Evolutionary conservation across 495 filamentous ascomycete species (phyloP).

Genomic region (Aspergillus mulundensis): DNA sequence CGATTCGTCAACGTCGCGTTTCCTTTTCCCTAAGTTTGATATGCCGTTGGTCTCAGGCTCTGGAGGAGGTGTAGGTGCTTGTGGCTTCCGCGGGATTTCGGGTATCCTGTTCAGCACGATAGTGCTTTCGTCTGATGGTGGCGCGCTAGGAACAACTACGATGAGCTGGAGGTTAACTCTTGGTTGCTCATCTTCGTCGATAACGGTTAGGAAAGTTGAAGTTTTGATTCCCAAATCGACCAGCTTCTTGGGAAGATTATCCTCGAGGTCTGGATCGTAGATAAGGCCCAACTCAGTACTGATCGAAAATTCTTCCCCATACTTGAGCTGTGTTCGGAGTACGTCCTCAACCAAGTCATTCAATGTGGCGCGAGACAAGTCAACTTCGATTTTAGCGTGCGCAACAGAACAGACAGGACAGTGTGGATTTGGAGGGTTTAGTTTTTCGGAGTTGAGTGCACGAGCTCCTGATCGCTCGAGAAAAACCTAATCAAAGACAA

Average conservation of each 20-base stretch:
- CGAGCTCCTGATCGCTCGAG: conserved; percentile 66
- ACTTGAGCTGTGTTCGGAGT: conserved; percentile 65
- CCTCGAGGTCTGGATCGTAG: conserved; percentile 85
- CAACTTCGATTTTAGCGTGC: conserved; percentile 60
- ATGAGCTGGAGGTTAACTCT: conserved; percentile 77
- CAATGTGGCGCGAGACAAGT: conserved; percentile 71
- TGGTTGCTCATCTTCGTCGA: conserved; percentile 80
- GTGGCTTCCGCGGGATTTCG: conserved; percentile 51
- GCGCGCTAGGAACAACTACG: conserved; percentile 39
- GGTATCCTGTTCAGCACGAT: conserved; percentile 41
- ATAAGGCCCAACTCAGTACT: conserved; percentile 67
- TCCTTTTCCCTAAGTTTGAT: conserved; percentile 33
- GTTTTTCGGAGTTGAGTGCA: conserved; percentile 68
- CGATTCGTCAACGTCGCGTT: conserved; percentile 43
- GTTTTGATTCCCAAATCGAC: conserved; percentile 67
- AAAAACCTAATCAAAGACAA: conserved; percentile 56
- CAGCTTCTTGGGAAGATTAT: conserved; percentile 77
- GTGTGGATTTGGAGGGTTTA: conserved; percentile 71
- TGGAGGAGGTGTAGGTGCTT: conserved; percentile 16
- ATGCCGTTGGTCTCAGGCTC: conserved; percentile 24
- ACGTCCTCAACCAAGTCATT: conserved; percentile 75
- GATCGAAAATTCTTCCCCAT: conserved; percentile 78
- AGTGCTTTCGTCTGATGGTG: conserved; percentile 36
- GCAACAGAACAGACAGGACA: conserved; percentile 80
- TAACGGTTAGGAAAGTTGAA: conserved; percentile 76